Evolutionary conservation across 2,329 filamentous ascomycete species (phyloP), one percentile per base, ranked within the genome.

Genomic region (Colletotrichum sp.): DNA sequence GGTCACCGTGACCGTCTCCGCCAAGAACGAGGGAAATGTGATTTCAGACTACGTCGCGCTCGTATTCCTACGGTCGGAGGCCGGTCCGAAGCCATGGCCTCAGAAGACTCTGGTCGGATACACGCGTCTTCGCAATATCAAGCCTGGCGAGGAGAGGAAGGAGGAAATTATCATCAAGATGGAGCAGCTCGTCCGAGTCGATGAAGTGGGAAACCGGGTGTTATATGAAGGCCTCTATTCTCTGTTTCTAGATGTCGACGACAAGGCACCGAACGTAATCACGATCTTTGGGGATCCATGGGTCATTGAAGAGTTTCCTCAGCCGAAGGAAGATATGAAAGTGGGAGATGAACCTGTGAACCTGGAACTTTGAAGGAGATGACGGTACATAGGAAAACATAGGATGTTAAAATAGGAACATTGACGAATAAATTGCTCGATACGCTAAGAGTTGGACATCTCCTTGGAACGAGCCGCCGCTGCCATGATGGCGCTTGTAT

Each of bases 221-320:
- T 79, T 92, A 12, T 91, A 90, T 80, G 90, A 90, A 0, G 90
- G 89, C 0, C 84, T 84, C 21, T 92, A 92, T 77, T 84, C 81
- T 9, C 61, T 91, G 13, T 78, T 84, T 65, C 68, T 91, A 10
- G 89, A 91, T 79, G 81, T 85, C 71, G 73, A 73, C 13, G 59
- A 68, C 12, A 36, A 65, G 48, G 34, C 28, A 13, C 39, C 48
- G 1, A 6, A 48, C 8, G n/a, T 13, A 6, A 60, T 75, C 28
- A 9, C 14, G 9, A 32, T 75, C 12, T n/a, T 14, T 10, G 73
- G 73, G 9, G 10, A 52, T 7, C 14, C 70, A 2, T 64, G 55
- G 10, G 26, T 75, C 3, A 28, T 75, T 32, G 73, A 75, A 26
- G 14, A 68, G 32, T 75, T 75, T 28, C 73, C 73, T 12, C 73